These are phyloP conservation scores for Mycosphaerella sp. DNA, from an alignment of 2,329 filamentous ascomycete genomes.

Conservation along the genomic window DNA sequence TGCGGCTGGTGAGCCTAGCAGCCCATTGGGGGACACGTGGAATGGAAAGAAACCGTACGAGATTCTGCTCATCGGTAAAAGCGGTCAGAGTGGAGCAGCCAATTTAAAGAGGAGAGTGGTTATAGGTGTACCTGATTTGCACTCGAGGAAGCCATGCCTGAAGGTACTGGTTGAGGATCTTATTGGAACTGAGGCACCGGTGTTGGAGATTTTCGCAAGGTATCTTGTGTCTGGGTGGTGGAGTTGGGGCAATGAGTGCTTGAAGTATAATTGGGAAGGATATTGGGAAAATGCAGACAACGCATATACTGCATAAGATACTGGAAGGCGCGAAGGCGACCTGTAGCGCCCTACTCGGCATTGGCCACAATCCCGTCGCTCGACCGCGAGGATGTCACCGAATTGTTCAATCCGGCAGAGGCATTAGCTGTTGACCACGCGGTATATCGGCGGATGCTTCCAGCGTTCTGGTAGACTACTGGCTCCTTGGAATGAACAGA, in stretches of 20 bases:
- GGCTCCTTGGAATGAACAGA: too few species aligned
- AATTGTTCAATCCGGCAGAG: background rate
- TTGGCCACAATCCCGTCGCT: too few species aligned
- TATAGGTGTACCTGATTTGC: constrained; percentile 65
- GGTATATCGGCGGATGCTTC: too few species aligned
- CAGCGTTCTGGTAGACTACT: too few species aligned
- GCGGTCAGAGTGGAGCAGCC: background rate
- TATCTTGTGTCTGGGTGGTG: constrained; percentile 71
- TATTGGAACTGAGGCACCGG: constrained; percentile 49
- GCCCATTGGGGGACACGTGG: constrained; percentile 55
- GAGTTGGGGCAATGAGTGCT: constrained; percentile 68
- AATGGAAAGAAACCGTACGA: constrained; percentile 65
- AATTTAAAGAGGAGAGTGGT: constrained; percentile 52
- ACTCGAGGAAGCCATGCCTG: constrained; percentile 72
- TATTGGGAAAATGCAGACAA: constrained; percentile 40
- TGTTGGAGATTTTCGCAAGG: constrained; percentile 71
- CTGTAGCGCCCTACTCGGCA: too few species aligned
- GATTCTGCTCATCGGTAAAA: constrained; percentile 56
- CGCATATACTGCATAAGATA: background rate
- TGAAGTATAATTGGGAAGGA: constrained; percentile 59
- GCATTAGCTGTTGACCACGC: too few species aligned
- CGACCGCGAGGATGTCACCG: too few species aligned
- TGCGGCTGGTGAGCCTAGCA: constrained; percentile 56
- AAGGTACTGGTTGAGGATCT: constrained; percentile 53
- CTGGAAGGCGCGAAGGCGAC: background rate